Evolutionary conservation across 495 filamentous ascomycete genomes (phyloP).

Genomic region (Paragyromitra xinjiangensis): DNA sequence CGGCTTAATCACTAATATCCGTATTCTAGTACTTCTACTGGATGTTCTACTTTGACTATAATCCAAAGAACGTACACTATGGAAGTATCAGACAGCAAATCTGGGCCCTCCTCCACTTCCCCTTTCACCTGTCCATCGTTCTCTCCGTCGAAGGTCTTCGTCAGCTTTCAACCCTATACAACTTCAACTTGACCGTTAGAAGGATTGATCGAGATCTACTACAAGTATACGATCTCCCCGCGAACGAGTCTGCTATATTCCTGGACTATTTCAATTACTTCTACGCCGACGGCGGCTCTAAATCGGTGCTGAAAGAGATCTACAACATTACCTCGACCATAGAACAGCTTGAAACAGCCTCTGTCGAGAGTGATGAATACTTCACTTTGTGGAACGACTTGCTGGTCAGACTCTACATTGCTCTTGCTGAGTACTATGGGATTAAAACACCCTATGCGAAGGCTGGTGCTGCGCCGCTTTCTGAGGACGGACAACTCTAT

Average conservation of each 20-base stretch:
- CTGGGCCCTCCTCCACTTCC: slow-evolving; percentile 75
- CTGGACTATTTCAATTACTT: not conserved
- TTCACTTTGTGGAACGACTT: slow-evolving; percentile 26
- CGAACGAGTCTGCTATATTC: slow-evolving; percentile 3
- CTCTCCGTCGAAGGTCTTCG: slow-evolving; percentile 68
- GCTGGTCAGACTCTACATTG: slow-evolving; percentile 16
- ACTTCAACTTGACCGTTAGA: slow-evolving; percentile 24
- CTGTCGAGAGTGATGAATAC: not conserved
- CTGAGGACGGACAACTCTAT: slow-evolving; percentile 12
- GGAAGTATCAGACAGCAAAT: slow-evolving; percentile 68
- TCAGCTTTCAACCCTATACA: slow-evolving; percentile 61
- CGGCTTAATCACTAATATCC: not conserved
- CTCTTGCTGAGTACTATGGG: slow-evolving; percentile 49
- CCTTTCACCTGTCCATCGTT: slow-evolving; percentile 72
- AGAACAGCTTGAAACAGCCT: not conserved
- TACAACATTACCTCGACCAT: slow-evolving; percentile 21
- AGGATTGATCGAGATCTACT: not conserved
- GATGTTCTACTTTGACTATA: slow-evolving; percentile 75
- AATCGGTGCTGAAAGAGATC: slow-evolving; percentile 42
- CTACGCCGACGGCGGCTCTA: slow-evolving; percentile 49
- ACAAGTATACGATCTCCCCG: not conserved
- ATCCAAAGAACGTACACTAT: slow-evolving; percentile 61
- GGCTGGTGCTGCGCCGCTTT: not conserved
- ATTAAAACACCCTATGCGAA: slow-evolving; percentile 37
- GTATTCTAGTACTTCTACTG: slow-evolving; percentile 69